These are phyloP conservation scores for Cryptococcus sp. DNA, from an alignment of 1,284 basidiomycete genomes.

Conservation along the genomic window DNA sequence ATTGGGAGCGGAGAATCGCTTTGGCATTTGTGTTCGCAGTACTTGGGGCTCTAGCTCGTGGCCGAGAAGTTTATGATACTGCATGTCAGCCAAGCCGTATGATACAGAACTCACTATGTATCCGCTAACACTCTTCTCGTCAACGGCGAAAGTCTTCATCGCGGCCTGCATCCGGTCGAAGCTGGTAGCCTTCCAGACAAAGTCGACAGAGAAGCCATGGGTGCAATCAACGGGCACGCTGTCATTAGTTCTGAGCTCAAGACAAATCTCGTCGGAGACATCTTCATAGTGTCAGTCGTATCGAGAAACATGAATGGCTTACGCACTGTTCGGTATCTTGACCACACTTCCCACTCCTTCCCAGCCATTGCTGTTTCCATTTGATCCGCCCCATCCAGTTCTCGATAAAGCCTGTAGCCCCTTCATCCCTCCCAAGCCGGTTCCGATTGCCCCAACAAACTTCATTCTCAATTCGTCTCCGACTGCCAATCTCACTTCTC, in stretches of 20 bases:
- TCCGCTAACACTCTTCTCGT: conserved; percentile 97
- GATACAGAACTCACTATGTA: conserved; percentile 69
- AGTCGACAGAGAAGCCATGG: conserved; percentile 92
- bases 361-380: conserved; percentile 57
- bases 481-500: conserved; percentile 92
- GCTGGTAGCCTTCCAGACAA: conserved; percentile 99
- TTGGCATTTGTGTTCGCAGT: conserved; percentile 70
- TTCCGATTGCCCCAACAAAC: conserved; percentile 69
- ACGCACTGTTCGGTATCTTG: conserved; percentile 95
- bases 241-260: conserved; percentile 85
- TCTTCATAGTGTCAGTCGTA: conserved; percentile 55
- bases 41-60: conserved; percentile 91
- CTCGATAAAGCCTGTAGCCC: conserved; percentile 27
- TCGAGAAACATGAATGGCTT: no score
- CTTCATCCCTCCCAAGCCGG: conserved; percentile 49
- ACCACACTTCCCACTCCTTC: conserved; percentile 97
- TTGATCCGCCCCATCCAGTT: conserved; percentile 1
- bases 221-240: conserved; percentile 94
- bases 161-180: conserved; percentile 99
- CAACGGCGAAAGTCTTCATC: conserved; percentile 99
- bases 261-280: conserved; percentile 93
- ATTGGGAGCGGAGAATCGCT: conserved; percentile 85
- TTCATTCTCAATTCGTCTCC: conserved; percentile 91
- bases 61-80: conserved; percentile 97
- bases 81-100: conserved; percentile 1